A percentile compares a stretch with the other conserved stretches of the same genome.
Conservation (phyloP, 305 asterid species). For the Nicotiana rustica region DNA sequence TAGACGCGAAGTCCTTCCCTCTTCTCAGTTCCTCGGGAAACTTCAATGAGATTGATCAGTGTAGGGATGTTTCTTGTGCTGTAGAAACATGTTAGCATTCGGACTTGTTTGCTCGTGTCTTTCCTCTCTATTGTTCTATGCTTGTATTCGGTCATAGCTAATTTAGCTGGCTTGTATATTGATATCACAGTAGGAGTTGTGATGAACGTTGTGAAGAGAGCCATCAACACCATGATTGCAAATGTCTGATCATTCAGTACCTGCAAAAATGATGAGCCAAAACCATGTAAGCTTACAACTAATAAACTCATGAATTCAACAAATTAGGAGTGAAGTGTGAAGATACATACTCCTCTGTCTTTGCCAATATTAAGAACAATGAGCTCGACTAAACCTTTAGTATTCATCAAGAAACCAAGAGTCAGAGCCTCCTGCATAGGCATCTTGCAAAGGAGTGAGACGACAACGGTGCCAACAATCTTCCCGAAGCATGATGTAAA, state of each 20-base stretch:
- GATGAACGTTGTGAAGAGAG: slow-evolving; percentile 85
- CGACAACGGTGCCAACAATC: slow-evolving; percentile 68
- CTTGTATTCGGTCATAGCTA: slow-evolving; percentile 61
- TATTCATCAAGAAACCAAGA: slow-evolving; percentile 87
- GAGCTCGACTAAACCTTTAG: slow-evolving; percentile 96
- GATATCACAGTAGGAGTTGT: slow-evolving; percentile 75
- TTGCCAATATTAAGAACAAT: slow-evolving; percentile 89
- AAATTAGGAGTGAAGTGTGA: neutral
- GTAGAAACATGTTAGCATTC: slow-evolving; percentile 78
- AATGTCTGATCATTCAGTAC: slow-evolving; percentile 87
- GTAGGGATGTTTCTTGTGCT: slow-evolving; percentile 69
- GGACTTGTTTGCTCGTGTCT: slow-evolving; percentile 55
- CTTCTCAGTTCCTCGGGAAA: slow-evolving; percentile 73
- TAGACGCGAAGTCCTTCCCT: slow-evolving; percentile 70
- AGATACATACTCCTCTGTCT: slow-evolving; percentile 73
- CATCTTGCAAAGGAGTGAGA: slow-evolving; percentile 63
- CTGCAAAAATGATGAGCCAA: slow-evolving; percentile 46
- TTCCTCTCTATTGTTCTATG: slow-evolving; percentile 66
- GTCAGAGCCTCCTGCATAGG: slow-evolving; percentile 67
- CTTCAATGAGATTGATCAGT: slow-evolving; percentile 79
- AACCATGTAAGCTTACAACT: slow-evolving; percentile 30
- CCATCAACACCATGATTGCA: slow-evolving; percentile 91
- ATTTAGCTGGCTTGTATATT: slow-evolving; percentile 72
- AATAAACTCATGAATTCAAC: neutral
- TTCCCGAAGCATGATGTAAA: slow-evolving; percentile 82